Percentiles rank a stretch among this genome's conserved stretches.
phyloP scores from a whole-genome alignment of 495 filamentous ascomycete species.

The Hyaloscypha bicolor region DNA sequence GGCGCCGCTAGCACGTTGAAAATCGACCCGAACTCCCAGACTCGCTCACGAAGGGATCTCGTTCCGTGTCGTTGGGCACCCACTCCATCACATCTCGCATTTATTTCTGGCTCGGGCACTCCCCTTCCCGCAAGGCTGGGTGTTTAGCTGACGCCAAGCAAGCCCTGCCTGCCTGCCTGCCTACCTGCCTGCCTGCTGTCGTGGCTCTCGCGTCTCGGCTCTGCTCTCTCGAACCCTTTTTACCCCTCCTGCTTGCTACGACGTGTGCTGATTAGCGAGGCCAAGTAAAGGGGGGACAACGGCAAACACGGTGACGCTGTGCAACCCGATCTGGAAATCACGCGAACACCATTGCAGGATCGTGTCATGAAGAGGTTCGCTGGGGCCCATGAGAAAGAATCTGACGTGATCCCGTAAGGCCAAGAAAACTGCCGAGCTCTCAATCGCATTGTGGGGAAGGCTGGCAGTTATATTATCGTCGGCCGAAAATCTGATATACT shows the following conservation, averaged over 20 bases:
- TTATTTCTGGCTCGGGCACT: constrained; percentile 3
- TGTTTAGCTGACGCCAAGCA: neutral
- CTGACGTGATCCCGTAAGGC: neutral
- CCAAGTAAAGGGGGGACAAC: constrained; percentile 1
- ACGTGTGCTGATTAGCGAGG: constrained; percentile 1
- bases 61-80: neutral
- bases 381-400: neutral
- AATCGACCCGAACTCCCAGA: too few species aligned
- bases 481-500: too few species aligned
- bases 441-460: neutral
- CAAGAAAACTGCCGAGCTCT: neutral
- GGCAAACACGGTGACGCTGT: neutral
- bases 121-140: neutral
- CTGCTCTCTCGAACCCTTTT: neutral
- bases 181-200: too few species aligned
- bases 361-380: constrained; percentile 17
- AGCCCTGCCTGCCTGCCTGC: too few species aligned
- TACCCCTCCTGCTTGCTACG: neutral
- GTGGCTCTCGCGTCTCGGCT: neutral
- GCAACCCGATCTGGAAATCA: constrained; percentile 15
- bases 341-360: constrained; percentile 12
- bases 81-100: constrained; percentile 7
- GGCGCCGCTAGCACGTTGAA: too few species aligned
- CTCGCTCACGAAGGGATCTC: too few species aligned
- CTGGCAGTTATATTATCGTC: neutral